Evolutionary conservation across 345 rosid species (phyloP), one percentile per base, ranked within the genome.

Genomic region (Garcia nutans): DNA sequence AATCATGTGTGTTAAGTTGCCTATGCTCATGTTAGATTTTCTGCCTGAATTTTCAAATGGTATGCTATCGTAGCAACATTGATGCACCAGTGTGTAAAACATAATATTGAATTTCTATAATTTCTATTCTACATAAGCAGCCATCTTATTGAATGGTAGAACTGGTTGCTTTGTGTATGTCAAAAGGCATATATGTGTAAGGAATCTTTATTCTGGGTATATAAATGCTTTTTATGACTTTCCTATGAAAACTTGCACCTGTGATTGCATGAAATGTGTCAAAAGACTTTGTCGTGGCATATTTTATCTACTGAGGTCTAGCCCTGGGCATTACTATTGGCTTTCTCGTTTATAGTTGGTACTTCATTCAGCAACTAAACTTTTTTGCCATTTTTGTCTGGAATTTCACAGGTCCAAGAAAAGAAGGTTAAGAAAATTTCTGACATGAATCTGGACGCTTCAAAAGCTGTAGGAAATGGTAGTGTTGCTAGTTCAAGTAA

Each of bases 401-500:
- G 66, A 69, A 54, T 79, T 85, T 78, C 62, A 69, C 86, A 96
- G 99, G 96, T 96, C 69, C 97, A 93, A 87, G 98, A 96, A 82
- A 93, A 92, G 91, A 92, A 91, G 93, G 86, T 93, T 45, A 96
- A 93, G 84, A 96, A 92, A 81, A 80, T 93, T 61, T 86, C 91
- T 82, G 92, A 89, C 22, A 83, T 93, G 89, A 96, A 92, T 74
- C 58, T 86, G 78, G 96, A 90, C 85, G 83, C 87, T 73, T 86
- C 88, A 54, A 90, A 87, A 82, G 78, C 89, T 74, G 28, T 84
- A 65, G 90, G 88, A 85, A 96, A 90, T 85, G 99, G 95, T 69
- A 81, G 65, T 67, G n/a, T 84, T 81, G 90, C 91, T 31, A 90
- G 87, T 83, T 88, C 97, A 83, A 93, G 92, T 78, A 86, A 82